phyloP scores from a whole-genome alignment of 2,329 filamentous ascomycete genomes.

The Colletotrichum eremochloae region DNA sequence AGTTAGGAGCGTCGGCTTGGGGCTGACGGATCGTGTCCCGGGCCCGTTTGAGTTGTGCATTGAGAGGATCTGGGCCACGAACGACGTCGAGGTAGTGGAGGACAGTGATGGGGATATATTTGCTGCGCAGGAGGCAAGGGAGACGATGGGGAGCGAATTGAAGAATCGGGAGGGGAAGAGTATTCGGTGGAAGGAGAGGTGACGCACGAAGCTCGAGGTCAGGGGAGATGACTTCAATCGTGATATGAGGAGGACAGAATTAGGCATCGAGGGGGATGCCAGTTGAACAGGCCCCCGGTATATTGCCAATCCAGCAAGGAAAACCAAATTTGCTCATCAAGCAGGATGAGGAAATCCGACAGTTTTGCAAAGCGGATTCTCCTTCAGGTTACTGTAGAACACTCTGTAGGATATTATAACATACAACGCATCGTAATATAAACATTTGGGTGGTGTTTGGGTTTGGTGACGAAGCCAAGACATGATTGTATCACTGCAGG shows the following conservation, averaged over 20 bases:
- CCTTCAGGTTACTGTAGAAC: background rate
- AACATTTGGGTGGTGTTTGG: background rate
- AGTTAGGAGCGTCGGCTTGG: constrained; percentile 87
- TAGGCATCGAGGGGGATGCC: background rate
- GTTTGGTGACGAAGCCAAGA: background rate
- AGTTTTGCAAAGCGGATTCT: background rate
- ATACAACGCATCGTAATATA: constrained; percentile 2
- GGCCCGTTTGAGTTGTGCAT: constrained; percentile 91
- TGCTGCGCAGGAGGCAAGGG: constrained; percentile 27
- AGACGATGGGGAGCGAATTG: constrained; percentile 47
- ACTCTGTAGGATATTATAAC: constrained; percentile 8
- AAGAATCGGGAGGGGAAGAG: constrained; percentile 55
- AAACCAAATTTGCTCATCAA: background rate
- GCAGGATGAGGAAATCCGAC: background rate
- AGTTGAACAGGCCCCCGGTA: background rate
- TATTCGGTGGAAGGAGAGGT: constrained; percentile 51
- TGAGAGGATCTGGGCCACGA: constrained; percentile 92
- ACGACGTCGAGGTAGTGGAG: constrained; percentile 56
- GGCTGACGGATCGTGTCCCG: constrained; percentile 88
- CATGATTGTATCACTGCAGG: background rate
- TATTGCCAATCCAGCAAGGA: background rate
- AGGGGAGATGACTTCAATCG: background rate
- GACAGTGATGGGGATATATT: constrained; percentile 41
- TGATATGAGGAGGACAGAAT: background rate
- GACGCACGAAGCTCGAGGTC: background rate